Conservation (phyloP, 768 basidiomycete genomes). For the Tylopilus vinaceipallidus region DNA sequence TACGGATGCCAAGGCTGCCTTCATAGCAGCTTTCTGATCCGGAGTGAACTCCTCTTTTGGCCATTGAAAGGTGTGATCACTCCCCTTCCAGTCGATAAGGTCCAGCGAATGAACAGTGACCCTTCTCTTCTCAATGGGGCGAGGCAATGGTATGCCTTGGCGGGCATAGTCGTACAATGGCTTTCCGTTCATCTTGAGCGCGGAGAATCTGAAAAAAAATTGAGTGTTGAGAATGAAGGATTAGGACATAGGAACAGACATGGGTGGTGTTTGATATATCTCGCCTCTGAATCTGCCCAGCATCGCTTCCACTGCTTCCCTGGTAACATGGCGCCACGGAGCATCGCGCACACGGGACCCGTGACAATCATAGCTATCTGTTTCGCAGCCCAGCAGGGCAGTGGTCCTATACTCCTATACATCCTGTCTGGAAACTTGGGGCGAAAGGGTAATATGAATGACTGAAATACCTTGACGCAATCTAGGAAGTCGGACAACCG, state of each 20-base stretch:
- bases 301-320: constrained; percentile 64
- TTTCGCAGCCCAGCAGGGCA: constrained; percentile 90
- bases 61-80: constrained; percentile 73
- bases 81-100: constrained; percentile 74
- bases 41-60: constrained; percentile 68
- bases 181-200: constrained; percentile 97
- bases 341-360: constrained; percentile 77
- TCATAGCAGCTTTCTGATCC: constrained; percentile 69
- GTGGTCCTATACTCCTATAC: constrained; percentile 87
- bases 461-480: constrained; percentile 72
- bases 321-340: constrained; percentile 82
- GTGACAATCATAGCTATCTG: constrained; percentile 91
- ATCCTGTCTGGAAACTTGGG: constrained; percentile 16
- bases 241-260: constrained; percentile 48
- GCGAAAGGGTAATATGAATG: not conserved
- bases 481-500: constrained; percentile 77
- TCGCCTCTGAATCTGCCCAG: constrained; percentile 79
- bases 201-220: constrained; percentile 75
- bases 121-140: constrained; percentile 86
- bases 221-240: constrained; percentile 2
- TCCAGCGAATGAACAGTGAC: constrained; percentile 82
- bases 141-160: constrained; percentile 83
- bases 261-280: constrained; percentile 88
- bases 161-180: constrained; percentile 96
- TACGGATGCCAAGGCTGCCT: constrained; percentile 55